Evolutionary conservation across 2,329 filamentous ascomycete genomes (phyloP).

Genomic region (Microdochium bolleyi): DNA sequence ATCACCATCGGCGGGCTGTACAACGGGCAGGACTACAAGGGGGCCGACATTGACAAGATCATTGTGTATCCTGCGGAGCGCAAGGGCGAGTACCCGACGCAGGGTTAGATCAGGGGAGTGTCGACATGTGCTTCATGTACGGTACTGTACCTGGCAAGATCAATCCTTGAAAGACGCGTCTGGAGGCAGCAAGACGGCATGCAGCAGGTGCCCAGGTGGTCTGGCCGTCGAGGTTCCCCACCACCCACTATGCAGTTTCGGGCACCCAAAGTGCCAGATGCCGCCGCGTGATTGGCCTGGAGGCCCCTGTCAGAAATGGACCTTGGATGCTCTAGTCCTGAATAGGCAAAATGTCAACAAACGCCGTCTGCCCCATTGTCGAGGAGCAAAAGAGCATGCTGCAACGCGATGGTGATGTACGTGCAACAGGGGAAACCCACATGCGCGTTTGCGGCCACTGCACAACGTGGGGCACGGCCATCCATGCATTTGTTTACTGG

Average conservation of each 20-base stretch:
- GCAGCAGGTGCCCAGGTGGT: too few species aligned
- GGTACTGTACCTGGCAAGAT: too few species aligned
- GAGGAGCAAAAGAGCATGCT: too few species aligned
- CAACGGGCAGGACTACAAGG: constrained; percentile 48
- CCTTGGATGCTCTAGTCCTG: background rate
- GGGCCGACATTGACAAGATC: constrained; percentile 50
- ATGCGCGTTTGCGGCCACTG: background rate
- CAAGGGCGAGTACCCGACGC: too few species aligned
- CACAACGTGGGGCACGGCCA: background rate
- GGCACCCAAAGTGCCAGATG: background rate
- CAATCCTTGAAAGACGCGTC: too few species aligned
- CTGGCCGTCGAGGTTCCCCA: too few species aligned
- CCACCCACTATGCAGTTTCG: background rate
- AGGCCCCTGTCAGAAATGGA: background rate
- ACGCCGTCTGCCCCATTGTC: background rate
- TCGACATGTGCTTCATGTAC: too few species aligned
- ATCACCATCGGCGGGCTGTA: constrained; percentile 49
- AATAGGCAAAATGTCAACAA: background rate
- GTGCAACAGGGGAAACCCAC: background rate
- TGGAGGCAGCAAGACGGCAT: too few species aligned
- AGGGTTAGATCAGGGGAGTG: too few species aligned
- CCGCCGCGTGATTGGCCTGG: background rate
- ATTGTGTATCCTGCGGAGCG: constrained; percentile 47
- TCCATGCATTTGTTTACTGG: background rate
- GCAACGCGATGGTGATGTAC: background rate